Conservation (phyloP, 208 protist species). For the Crithidia brevicula region DNA sequence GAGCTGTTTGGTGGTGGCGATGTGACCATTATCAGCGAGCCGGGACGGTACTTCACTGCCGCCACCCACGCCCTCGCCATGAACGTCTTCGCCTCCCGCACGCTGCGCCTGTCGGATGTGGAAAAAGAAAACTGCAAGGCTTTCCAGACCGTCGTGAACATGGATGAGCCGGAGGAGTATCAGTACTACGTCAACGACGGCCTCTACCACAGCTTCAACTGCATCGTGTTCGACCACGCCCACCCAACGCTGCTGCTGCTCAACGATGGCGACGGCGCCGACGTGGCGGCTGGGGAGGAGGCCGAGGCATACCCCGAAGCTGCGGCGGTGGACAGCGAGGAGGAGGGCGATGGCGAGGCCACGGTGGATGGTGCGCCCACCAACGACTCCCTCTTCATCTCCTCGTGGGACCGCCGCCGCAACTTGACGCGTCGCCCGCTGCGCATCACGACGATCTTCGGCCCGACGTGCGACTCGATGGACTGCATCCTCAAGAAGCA, state of each 20-base stretch:
- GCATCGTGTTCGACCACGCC: slow-evolving; percentile 83
- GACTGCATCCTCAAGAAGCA: slow-evolving; percentile 78
- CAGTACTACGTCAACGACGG: slow-evolving; percentile 91
- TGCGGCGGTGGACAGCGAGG: slow-evolving; percentile 3
- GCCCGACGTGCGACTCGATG: slow-evolving; percentile 87
- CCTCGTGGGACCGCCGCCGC: slow-evolving; percentile 28
- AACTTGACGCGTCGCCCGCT: slow-evolving; percentile 32
- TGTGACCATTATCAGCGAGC: slow-evolving; percentile 79
- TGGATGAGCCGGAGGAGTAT: slow-evolving; percentile 42
- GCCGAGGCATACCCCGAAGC: background rate
- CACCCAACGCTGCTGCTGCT: slow-evolving; percentile 55
- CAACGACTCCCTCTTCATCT: slow-evolving; percentile 26
- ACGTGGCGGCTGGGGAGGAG: slow-evolving; percentile 1
- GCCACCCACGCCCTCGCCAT: slow-evolving; percentile 65
- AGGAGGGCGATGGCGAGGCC: slow-evolving; percentile 26
- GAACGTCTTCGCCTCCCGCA: slow-evolving; percentile 70
- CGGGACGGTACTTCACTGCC: slow-evolving; percentile 85
- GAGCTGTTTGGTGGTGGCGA: slow-evolving; percentile 60
- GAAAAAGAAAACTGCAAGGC: slow-evolving; percentile 34
- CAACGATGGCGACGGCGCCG: slow-evolving; percentile 40
- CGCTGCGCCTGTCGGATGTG: slow-evolving; percentile 33
- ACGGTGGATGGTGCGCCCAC: slow-evolving; percentile 17
- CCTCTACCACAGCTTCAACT: slow-evolving; percentile 90
- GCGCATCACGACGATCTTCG: slow-evolving; percentile 76
- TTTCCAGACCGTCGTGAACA: slow-evolving; percentile 24